Evolutionary conservation across 2,329 filamentous ascomycete genomes (phyloP).

Genomic region (Colletotrichum sp.): DNA sequence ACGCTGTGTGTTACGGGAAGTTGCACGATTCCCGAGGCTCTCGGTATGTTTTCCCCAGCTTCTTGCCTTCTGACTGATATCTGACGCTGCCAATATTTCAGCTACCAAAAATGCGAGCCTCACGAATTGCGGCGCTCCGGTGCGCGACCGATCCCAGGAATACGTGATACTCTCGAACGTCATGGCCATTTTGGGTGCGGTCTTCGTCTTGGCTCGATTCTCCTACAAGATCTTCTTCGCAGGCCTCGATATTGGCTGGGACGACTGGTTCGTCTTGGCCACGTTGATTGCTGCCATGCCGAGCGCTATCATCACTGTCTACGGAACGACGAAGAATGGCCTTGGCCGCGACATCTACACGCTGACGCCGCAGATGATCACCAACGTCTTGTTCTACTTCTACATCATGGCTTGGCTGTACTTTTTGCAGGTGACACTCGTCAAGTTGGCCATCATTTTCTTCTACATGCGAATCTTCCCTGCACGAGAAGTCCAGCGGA

Average conservation of each 20-base stretch:
- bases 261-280: conserved; percentile 38
- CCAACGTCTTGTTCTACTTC: conserved; percentile 41
- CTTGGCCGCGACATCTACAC: conserved; percentile 53
- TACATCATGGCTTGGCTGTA: conserved; percentile 46
- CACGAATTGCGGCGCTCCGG: conserved; percentile 27
- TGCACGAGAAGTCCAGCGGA: conserved; percentile 30
- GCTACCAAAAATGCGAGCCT: conserved; percentile 29
- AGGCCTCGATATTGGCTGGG: conserved; percentile 35
- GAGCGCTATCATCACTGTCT: conserved; percentile 31
- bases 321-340: conserved; percentile 36
- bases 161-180: conserved; percentile 32
- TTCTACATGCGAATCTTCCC: conserved; percentile 59
- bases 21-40: conserved; percentile 25
- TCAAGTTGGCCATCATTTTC: conserved; percentile 53
- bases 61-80: neutral
- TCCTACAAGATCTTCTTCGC: conserved; percentile 34
- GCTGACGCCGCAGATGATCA: conserved; percentile 41
- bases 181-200: conserved; percentile 37
- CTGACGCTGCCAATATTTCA: neutral
- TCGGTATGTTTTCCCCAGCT: conserved; percentile 11
- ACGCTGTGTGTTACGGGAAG: conserved; percentile 23
- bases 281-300: conserved; percentile 31
- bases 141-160: conserved; percentile 33
- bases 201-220: conserved; percentile 43
- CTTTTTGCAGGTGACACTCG: conserved; percentile 44